These are phyloP conservation scores for Amylocystis lapponica DNA, from an alignment of 768 basidiomycete species.

Conservation along the genomic window DNA sequence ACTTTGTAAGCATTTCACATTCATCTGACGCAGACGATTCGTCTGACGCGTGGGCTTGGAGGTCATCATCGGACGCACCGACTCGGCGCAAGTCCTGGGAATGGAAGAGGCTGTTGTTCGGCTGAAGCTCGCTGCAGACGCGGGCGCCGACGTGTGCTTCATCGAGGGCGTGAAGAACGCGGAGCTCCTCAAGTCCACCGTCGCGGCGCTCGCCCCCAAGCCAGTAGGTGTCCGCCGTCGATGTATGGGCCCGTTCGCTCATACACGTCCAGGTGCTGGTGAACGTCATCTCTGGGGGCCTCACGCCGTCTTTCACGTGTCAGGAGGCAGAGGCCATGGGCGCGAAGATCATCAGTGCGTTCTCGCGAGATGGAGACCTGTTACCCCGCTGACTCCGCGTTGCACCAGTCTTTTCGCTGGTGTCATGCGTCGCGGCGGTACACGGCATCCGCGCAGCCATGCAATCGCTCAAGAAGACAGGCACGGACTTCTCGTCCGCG, in stretches of 20 bases:
- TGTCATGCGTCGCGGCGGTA: conserved; percentile 70
- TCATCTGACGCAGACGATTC: neutral
- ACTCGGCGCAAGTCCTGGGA: conserved; percentile 72
- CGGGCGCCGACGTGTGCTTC: conserved; percentile 77
- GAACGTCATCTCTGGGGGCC: conserved; percentile 74
- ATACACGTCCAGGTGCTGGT: conserved; percentile 48
- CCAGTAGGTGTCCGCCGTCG: conserved; percentile 37
- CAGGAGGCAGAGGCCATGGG: conserved; percentile 64
- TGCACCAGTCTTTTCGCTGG: conserved; percentile 61
- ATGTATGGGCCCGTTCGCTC: neutral
- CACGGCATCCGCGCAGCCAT: conserved; percentile 78
- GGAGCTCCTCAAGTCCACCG: conserved; percentile 57
- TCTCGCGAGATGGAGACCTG: neutral
- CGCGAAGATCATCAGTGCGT: conserved; percentile 73
- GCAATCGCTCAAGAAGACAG: conserved; percentile 69
- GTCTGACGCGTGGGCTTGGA: conserved; percentile 13
- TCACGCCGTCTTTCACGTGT: conserved; percentile 69
- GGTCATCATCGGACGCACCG: conserved; percentile 73
- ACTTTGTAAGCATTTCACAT: conserved; percentile 46
- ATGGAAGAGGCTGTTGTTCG: conserved; percentile 71
- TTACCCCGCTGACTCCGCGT: neutral
- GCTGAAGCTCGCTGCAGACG: conserved; percentile 64
- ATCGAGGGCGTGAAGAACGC: conserved; percentile 73
- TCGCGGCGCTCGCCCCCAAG: conserved; percentile 64
- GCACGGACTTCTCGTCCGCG: conserved; percentile 59